A percentile compares a stretch with the other conserved stretches of the same genome.
Conservation (phyloP, 1,284 basidiomycete genomes). For the Microbotryum silenes-acaulis region DNA sequence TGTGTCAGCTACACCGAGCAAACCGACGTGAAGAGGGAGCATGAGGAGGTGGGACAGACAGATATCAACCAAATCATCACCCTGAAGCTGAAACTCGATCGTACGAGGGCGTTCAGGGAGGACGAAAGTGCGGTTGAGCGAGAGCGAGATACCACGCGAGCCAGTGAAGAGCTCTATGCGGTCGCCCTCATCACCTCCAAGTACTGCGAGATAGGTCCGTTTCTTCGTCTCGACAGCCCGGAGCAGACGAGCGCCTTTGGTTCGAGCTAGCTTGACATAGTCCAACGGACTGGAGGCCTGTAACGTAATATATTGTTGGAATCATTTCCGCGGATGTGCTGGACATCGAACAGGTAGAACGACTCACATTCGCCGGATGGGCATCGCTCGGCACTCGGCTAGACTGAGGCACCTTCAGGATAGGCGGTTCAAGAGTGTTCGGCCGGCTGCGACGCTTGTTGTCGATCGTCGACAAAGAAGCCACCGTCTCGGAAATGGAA, state of each 20-base stretch:
- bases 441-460: neutral
- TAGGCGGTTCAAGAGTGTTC: neutral
- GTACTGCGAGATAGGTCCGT: conserved; percentile 77
- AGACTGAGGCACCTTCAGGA: conserved; percentile 1
- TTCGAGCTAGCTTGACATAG: conserved; percentile 82
- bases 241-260: conserved; percentile 68
- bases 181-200: conserved; percentile 85
- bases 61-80: conserved; percentile 71
- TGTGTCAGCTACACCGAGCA: neutral
- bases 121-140: conserved; percentile 62
- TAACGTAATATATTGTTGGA: neutral
- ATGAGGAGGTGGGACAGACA: conserved; percentile 4
- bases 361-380: conserved; percentile 7
- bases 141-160: conserved; percentile 35
- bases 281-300: conserved; percentile 47
- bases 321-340: neutral
- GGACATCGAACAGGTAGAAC: neutral
- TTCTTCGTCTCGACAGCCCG: conserved; percentile 76
- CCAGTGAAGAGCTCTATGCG: conserved; percentile 76
- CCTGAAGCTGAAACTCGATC: conserved; percentile 73
- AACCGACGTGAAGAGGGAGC: neutral
- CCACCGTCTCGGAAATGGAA: too few relatives aligned
- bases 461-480: neutral
- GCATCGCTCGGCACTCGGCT: conserved; percentile 16
- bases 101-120: conserved; percentile 76